Conservation (phyloP, 2,329 filamentous ascomycete species). For the Fusarium haematococcum region DNA sequence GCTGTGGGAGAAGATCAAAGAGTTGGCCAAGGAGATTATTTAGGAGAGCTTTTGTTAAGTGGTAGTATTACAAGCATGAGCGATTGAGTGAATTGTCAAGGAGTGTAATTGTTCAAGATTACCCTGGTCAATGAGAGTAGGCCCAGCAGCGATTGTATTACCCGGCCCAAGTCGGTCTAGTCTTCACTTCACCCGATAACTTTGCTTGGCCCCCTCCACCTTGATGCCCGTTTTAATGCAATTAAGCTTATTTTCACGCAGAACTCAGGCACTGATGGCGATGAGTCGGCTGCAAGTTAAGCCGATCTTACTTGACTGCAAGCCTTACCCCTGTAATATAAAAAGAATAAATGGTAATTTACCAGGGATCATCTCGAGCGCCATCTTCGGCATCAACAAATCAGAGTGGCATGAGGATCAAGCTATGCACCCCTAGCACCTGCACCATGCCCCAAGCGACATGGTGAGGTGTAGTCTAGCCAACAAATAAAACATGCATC, state of each 20-base stretch:
- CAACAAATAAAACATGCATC: background rate
- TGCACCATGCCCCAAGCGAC: background rate
- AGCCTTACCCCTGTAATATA: background rate
- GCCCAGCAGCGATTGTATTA: background rate
- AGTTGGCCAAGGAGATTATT: background rate
- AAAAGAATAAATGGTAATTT: background rate
- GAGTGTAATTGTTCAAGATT: too few relatives aligned
- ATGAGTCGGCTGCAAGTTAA: background rate
- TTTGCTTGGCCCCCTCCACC: background rate
- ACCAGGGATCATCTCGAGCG: background rate
- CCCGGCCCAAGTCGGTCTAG: background rate
- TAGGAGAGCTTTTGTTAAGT: background rate
- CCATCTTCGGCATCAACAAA: background rate
- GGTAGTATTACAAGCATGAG: too few relatives aligned
- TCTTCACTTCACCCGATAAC: background rate
- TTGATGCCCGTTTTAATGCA: background rate
- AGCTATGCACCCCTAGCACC: background rate
- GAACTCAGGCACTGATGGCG: background rate
- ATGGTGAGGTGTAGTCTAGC: background rate
- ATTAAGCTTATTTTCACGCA: background rate
- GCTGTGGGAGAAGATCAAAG: background rate
- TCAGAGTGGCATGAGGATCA: background rate
- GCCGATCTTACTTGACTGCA: background rate
- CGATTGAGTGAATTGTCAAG: too few relatives aligned
- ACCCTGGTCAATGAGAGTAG: too few relatives aligned